These are phyloP conservation scores for Fusarium algeriense DNA, from an alignment of 2,329 filamentous ascomycete species.

Conservation along the genomic window DNA sequence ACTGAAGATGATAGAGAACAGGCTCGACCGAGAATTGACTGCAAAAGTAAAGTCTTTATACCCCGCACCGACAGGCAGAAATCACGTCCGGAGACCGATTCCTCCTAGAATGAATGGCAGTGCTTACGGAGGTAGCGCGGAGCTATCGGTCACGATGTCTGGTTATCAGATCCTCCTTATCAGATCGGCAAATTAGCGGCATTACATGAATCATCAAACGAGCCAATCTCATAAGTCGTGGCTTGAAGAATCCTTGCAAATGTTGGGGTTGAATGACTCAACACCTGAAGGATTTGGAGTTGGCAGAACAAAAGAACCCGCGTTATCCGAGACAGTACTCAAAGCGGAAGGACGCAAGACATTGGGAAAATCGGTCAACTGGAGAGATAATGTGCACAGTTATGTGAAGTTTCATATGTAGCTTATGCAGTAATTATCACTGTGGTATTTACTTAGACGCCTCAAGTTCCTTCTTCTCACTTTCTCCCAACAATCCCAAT, in stretches of 20 bases:
- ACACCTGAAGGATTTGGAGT: not conserved
- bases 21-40: not conserved
- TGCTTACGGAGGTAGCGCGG: slow-evolving; percentile 13
- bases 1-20: too few relatives aligned
- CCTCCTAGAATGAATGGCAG: not conserved
- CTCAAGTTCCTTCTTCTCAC: slow-evolving; percentile 58
- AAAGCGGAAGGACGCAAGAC: not conserved
- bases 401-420: not conserved
- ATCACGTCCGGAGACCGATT: not conserved
- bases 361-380: too few relatives aligned
- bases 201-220: not conserved
- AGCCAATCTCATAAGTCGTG: not conserved
- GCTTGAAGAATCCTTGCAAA: not conserved
- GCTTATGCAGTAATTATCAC: not conserved
- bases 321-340: not conserved
- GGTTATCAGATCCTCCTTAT: slow-evolving; percentile 23
- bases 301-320: slow-evolving; percentile 1
- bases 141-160: slow-evolving; percentile 26
- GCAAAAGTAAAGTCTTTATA: not conserved
- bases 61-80: not conserved
- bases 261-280: not conserved
- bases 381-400: not conserved
- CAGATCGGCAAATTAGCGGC: slow-evolving; percentile 20
- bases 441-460: not conserved
- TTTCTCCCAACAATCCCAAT: slow-evolving; percentile 70